Base-by-base conservation (phyloP, 768 basidiomycete species). In the Tricholoma flavovirens region DNA sequence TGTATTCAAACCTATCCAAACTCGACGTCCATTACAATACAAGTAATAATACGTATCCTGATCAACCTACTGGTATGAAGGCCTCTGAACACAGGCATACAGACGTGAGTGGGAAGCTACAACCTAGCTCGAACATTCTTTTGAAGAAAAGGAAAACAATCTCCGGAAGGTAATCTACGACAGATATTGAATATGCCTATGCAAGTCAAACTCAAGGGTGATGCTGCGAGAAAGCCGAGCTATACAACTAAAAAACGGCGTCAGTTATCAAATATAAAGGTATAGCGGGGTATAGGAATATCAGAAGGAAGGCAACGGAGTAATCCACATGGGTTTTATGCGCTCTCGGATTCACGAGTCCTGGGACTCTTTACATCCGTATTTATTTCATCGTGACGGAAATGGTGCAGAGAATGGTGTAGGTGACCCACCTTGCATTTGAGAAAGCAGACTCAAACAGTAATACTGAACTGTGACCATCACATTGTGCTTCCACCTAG, bases 291-390 rank as follows among this genome's bases (percentile, higher is more conserved):
- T 17, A 33, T 26, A 15, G 30, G 46, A 59, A 54, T 48, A 59
- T 79, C 78, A 76, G 77, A 77, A 77, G 78, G 80, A 81, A 81
- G 77, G 78, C 78, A 82, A 81, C 77, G 79, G 79, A 74, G 57
- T 64, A 64, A 73, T 80, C 77, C 77, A 78, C 77, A 81, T 51
- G 58, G 50, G 54, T 50, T 56, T 66, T 60, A 57, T 62, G 63
- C 63, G 59, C 61, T 62, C 63, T 62, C 59, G 63, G 63, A 62
- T 30, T 46, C 22, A 21, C 21, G 57, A 62, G 59, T 62, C 57
- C 29, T 55, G 45, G n/a, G 49, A 61, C 60, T 63, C 58, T 56
- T 58, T 56, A 59, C 59, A 59, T 59, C 60, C 60, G 58, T 56
- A 56, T 56, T 58, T 24, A 53, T 54, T 51, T 56, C 51, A 49